Base-by-base conservation (phyloP, 1,284 basidiomycete species). In the Apiotrichum laibachii region DNA sequence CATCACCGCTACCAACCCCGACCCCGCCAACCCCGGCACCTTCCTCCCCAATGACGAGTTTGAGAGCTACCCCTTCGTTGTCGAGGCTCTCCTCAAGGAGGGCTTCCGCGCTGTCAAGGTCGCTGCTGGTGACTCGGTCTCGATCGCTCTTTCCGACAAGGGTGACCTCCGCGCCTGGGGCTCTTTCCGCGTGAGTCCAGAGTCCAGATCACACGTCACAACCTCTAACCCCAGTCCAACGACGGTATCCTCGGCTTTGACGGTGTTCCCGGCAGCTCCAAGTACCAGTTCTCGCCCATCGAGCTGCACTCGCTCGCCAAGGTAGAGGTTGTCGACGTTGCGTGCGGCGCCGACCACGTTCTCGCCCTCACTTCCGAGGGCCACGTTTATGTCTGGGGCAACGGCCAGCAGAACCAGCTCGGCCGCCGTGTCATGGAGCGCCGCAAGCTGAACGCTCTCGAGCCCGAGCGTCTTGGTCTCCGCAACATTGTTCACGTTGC, bases 111-210 rank as follows among this genome's bases (percentile, higher is more conserved):
- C 92, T 0, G 90, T 92, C 6, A 84, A 86, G 61, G 82, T 91
- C 51, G 88, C 86, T 42, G 88, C 89, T 21, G 90, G 92, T 18
- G 92, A 94, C 73, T 90, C 86, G 63, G 87, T 91, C 64, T 89
- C 87, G 66, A 87, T 90, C 43, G 90, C 89, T 16, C 81, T 95
- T 62, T 87, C 86, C 59, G 82, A 84, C 59, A 81, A 86, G 56
- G 92, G 93, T 45, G 86, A 90, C 61, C 78, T 96, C 26, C 82
- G 88, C 53, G 89, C 89, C 15, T 97, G 93, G 93, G 93, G 93
- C 40, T 88, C 88, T 55, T 97, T 96, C 82, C 83, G 91, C 48
- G 93, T 93, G 76, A 71, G 89, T 81, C 40, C 50, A 35, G 11
- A 18, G n/a, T 9, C 21, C 42, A 19, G 8, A 19, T 11, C 19